phyloP scores from a whole-genome alignment of 495 filamentous ascomycete genomes.

The Aspergillus haitiensis region DNA sequence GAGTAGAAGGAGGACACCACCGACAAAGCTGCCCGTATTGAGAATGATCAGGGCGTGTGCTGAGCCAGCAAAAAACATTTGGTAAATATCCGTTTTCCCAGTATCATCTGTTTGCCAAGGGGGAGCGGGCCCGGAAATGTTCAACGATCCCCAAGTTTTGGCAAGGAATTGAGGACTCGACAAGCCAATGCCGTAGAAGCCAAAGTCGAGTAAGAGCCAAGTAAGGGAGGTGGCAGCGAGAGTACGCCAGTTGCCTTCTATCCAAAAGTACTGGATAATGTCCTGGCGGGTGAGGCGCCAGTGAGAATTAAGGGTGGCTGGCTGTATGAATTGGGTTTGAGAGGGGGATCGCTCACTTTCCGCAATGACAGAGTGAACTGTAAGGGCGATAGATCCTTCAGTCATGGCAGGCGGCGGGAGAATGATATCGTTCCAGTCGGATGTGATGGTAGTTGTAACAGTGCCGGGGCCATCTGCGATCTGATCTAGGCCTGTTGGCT shows the following conservation, averaged over 20 bases:
- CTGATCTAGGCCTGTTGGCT: slow-evolving; percentile 15
- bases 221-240: slow-evolving; percentile 48
- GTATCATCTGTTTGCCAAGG: slow-evolving; percentile 41
- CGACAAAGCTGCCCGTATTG: slow-evolving; percentile 49
- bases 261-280: slow-evolving; percentile 50
- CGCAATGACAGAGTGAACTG: slow-evolving; percentile 25
- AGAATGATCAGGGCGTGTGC: slow-evolving; percentile 42
- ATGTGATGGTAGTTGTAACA: slow-evolving; percentile 11
- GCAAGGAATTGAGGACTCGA: slow-evolving; percentile 46
- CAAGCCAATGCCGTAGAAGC: slow-evolving; percentile 57
- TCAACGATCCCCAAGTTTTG: slow-evolving; percentile 44
- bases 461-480: slow-evolving; percentile 2
- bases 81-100: slow-evolving; percentile 35
- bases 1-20: slow-evolving; percentile 45
- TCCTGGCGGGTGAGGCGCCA: slow-evolving; percentile 45
- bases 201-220: slow-evolving; percentile 57
- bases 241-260: slow-evolving; percentile 53
- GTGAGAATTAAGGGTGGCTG: slow-evolving; percentile 44
- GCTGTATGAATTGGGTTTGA: slow-evolving; percentile 30
- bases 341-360: slow-evolving; percentile 24
- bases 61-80: slow-evolving; percentile 43
- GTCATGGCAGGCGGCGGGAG: slow-evolving; percentile 31
- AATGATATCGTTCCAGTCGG: slow-evolving; percentile 22
- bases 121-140: slow-evolving; percentile 33
- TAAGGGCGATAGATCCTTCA: slow-evolving; percentile 28